Evolutionary conservation across 495 filamentous ascomycete species (phyloP), one percentile per base, ranked within the genome.

Genomic region (Penicillium daleae): DNA sequence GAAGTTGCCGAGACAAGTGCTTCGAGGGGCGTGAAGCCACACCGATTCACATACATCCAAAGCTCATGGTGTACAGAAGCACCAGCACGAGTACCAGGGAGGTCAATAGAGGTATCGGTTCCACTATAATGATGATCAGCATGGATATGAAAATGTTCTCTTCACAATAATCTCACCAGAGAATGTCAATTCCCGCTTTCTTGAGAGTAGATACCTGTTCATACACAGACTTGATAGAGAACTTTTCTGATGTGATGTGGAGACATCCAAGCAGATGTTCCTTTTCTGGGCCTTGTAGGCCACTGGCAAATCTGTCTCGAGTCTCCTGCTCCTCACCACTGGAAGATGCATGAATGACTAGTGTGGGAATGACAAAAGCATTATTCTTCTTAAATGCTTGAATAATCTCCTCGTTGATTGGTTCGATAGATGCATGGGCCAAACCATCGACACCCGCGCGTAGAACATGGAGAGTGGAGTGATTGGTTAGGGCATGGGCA

Each of bases 11-110:
- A 64, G 17, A 24, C 5, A 19, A 64, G 62, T 10, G 62, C 56
- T 21, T 60, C 57, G 12, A 60, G n/a, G 9, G 57, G 62, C 0
- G 62, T 64, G 32, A 60, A 64, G 1, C 40, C 57, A 46, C 62
- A 64, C 12, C 56, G 49, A 32, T 64, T 64, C 40, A 64, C 62
- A 55, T 49, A 60, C 56, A 64, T 58, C 62, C 62, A 64, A 17
- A 64, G 50, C 24, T 60, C 62, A 27, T 64, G 56, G 27, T 64
- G 62, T 9, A 64, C 62, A 0, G 56, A 64, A 21, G 32, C 39
- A 2, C 62, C 62, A 29, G 56, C 29, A 24, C 61, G 33, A 53
- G 62, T 64, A 49, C 62, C 61, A 3, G 32, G 2, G n/a, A 60
- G 22, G 6, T 59, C 56, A 22, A 12, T 33, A 1, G 56, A 46